Conservation (phyloP, 495 filamentous ascomycete genomes). For the Tuber umbilicatum region DNA sequence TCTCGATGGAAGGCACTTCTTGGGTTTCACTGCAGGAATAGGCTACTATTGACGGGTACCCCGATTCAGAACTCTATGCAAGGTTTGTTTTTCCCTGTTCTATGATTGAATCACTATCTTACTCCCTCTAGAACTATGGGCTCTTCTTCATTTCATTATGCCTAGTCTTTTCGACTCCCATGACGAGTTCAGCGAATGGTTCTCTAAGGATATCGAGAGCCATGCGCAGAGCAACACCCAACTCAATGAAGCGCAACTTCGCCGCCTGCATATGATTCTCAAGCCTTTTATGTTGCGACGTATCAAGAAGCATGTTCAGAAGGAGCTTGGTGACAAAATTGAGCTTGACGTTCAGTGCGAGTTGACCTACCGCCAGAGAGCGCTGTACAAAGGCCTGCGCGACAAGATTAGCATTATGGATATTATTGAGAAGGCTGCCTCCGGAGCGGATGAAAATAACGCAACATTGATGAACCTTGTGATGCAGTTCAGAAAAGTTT, state of each 20-base stretch:
- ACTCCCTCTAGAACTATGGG: conserved; percentile 67
- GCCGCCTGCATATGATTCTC: conserved; percentile 94
- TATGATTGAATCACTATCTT: conserved; percentile 5
- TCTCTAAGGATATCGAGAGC: conserved; percentile 98
- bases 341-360: conserved; percentile 95
- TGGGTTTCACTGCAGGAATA: conserved; percentile 91
- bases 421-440: conserved; percentile 90
- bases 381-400: conserved; percentile 79
- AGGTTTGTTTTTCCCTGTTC: conserved; percentile 24
- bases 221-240: conserved; percentile 98
- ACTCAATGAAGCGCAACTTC: conserved; percentile 93
- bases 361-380: conserved; percentile 93
- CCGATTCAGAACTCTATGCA: conserved; percentile 99
- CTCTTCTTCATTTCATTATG: conserved; percentile 98
- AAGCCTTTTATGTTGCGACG: conserved; percentile 99
- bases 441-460: conserved; percentile 89
- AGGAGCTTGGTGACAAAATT: conserved; percentile 97
- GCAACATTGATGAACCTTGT: conserved; percentile 97
- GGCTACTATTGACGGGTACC: conserved; percentile 88
- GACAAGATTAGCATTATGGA: conserved; percentile 99
- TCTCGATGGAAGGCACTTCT: conserved; percentile 94
- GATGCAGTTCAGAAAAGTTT: conserved; percentile 99
- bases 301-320: conserved; percentile 98
- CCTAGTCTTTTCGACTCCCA: conserved; percentile 96
- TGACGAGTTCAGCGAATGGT: conserved; percentile 99